Evolutionary conservation across 2,329 filamentous ascomycete genomes (phyloP).

Genomic region (Ascosphaera pollenicola): DNA sequence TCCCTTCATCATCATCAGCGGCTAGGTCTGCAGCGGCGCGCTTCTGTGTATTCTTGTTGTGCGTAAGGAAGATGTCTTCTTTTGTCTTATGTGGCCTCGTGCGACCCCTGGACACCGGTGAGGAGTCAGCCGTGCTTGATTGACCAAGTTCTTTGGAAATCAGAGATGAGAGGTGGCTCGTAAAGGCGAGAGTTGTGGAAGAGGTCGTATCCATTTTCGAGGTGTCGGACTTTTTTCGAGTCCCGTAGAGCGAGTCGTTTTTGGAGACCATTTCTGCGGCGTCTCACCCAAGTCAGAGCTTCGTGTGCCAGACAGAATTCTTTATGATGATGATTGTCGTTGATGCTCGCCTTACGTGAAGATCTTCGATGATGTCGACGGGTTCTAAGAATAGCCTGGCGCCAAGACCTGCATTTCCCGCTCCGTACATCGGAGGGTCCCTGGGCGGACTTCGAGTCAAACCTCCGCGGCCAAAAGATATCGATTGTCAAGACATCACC

Average conservation of each 20-base stretch:
- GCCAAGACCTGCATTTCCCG: too few species aligned
- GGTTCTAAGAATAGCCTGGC: too few species aligned
- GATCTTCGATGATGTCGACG: too few species aligned
- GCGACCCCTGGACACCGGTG: constrained; percentile 19
- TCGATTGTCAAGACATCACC: too few species aligned
- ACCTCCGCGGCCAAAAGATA: too few species aligned
- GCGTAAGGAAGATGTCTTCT: constrained; percentile 44
- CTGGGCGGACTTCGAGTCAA: too few species aligned
- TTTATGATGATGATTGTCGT: too few species aligned
- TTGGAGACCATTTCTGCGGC: too few species aligned
- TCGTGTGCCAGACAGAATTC: too few species aligned
- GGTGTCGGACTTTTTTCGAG: constrained; percentile 40
- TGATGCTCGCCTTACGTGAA: too few species aligned
- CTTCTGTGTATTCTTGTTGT: constrained; percentile 40
- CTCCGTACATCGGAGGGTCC: too few species aligned
- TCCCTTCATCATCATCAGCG: constrained; percentile 30
- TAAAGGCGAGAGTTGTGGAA: constrained; percentile 60
- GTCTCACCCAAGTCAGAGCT: too few species aligned
- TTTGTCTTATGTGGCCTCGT: constrained; percentile 30
- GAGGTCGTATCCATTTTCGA: constrained; percentile 42
- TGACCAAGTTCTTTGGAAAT: constrained; percentile 32
- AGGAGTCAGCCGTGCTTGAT: constrained; percentile 16
- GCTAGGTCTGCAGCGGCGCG: constrained; percentile 36
- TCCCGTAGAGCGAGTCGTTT: constrained; percentile 42
- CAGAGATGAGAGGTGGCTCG: constrained; percentile 65